A percentile compares a stretch with the other conserved stretches of the same genome.
Evolutionary conservation across 495 filamentous ascomycete species (phyloP).

Genomic region (Penicillium argentinense): DNA sequence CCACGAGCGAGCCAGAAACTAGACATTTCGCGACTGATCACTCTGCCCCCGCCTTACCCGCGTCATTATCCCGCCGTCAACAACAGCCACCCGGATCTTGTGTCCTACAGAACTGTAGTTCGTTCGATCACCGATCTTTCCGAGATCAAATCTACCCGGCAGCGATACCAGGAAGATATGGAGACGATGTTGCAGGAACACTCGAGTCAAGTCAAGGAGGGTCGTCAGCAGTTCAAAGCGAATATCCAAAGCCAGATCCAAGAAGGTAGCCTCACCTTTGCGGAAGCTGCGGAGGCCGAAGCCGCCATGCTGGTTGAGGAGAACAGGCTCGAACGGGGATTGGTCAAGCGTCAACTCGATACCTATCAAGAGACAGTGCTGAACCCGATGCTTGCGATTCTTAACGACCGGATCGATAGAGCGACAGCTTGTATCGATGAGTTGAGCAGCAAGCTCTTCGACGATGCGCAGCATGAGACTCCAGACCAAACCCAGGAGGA

Average conservation of each 20-base stretch:
- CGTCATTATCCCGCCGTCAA: conserved; percentile 93
- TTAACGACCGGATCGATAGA: conserved; percentile 60
- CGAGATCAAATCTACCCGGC: conserved; percentile 67
- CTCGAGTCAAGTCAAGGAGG: conserved; percentile 42
- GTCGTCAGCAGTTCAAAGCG: conserved; percentile 49
- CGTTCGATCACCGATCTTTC: conserved; percentile 73
- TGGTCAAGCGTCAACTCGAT: conserved; percentile 72
- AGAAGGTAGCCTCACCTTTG: conserved; percentile 72
- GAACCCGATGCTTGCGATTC: conserved; percentile 71
- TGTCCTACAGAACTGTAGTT: conserved; percentile 71
- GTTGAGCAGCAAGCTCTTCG: conserved; percentile 67
- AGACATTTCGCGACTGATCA: conserved; percentile 89
- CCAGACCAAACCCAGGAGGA: conserved; percentile 88
- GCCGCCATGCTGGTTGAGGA: conserved; percentile 63
- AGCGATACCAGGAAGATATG: conserved; percentile 49
- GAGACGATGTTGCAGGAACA: conserved; percentile 39
- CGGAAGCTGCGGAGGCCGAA: conserved; percentile 77
- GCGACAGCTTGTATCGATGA: conserved; percentile 68
- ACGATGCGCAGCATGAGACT: conserved; percentile 66
- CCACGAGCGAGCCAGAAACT: conserved; percentile 53
- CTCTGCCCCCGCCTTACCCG: conserved; percentile 89
- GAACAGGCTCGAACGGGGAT: conserved; percentile 56
- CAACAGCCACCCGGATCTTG: conserved; percentile 88
- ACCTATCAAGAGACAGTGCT: conserved; percentile 72
- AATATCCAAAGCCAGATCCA: conserved; percentile 75